These are phyloP conservation scores for Penicillium desertorum DNA, from an alignment of 495 filamentous ascomycete genomes.

Conservation along the genomic window DNA sequence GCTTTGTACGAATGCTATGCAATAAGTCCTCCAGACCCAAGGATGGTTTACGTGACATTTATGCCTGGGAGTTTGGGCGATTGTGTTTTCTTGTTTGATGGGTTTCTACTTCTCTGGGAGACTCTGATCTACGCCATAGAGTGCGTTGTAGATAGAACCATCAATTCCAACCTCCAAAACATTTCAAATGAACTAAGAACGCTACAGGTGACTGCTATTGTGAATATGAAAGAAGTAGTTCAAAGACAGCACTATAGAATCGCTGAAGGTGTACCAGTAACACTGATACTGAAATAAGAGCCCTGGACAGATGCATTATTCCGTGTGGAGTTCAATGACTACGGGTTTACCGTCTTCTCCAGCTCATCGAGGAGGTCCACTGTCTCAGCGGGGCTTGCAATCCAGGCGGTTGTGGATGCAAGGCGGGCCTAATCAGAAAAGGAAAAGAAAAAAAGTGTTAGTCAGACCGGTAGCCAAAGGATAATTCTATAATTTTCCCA, in stretches of 20 bases:
- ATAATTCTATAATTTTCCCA: conserved; percentile 17
- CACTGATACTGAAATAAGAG: background rate
- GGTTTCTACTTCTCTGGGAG: background rate
- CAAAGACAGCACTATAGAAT: background rate
- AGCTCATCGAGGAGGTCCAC: conserved; percentile 79
- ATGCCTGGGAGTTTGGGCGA: conserved; percentile 15
- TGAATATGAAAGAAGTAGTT: background rate
- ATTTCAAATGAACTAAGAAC: background rate
- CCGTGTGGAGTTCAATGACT: background rate
- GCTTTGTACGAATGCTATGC: conserved; percentile 33
- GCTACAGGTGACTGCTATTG: background rate
- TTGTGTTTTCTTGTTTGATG: background rate
- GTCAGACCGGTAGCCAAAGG: background rate
- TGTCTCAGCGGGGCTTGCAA: conserved; percentile 88
- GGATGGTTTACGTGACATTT: conserved; percentile 12
- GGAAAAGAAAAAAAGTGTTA: background rate
- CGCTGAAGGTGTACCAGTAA: background rate
- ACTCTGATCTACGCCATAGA: conserved; percentile 2
- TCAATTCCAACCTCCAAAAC: conserved; percentile 1
- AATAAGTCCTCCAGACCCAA: conserved; percentile 11
- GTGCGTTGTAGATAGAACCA: conserved; percentile 15
- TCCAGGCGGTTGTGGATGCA: conserved; percentile 78
- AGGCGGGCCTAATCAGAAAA: conserved; percentile 50
- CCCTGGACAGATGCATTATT: background rate
- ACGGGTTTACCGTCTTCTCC: conserved; percentile 22